Conservation (phyloP, 1,284 basidiomycete genomes). For the Flammula alnicola region DNA sequence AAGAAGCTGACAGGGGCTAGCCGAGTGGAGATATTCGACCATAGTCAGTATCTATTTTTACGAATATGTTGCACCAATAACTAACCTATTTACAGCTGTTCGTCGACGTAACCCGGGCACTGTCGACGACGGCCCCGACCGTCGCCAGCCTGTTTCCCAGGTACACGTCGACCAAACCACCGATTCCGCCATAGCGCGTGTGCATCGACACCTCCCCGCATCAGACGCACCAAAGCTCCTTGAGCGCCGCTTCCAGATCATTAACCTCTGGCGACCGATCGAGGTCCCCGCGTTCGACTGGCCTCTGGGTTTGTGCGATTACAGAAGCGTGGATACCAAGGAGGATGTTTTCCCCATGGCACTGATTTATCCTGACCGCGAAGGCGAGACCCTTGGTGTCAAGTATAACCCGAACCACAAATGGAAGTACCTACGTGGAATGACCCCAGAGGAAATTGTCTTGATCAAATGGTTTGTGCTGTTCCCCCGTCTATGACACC, state of each 20-base stretch:
- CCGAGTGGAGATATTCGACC: conserved; percentile 63
- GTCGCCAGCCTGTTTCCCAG: conserved; percentile 49
- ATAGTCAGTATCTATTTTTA: conserved; percentile 48
- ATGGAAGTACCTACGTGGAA: conserved; percentile 69
- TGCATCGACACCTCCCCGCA: conserved; percentile 54
- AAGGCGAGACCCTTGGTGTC: conserved; percentile 64
- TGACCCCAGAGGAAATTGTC: conserved; percentile 66
- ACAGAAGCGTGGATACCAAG: conserved; percentile 51
- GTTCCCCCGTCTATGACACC: no score
- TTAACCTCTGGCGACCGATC: conserved; percentile 78
- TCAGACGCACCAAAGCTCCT: conserved; percentile 50
- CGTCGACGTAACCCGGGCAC: conserved; percentile 34
- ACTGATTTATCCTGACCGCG: conserved; percentile 55
- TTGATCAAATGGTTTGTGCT: conserved; percentile 67
- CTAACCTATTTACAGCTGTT: conserved; percentile 14
- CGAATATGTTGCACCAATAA: background rate
- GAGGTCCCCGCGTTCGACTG: conserved; percentile 54
- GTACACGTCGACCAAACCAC: conserved; percentile 67
- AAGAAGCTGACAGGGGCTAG: conserved; percentile 66
- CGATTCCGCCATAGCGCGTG: conserved; percentile 50
- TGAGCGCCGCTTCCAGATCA: conserved; percentile 65
- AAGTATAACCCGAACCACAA: conserved; percentile 55
- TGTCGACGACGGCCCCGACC: conserved; percentile 39
- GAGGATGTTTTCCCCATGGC: conserved; percentile 54
- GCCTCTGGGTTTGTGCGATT: conserved; percentile 70